Evolutionary conservation across 345 rosid species (phyloP).

Genomic region (Citrus trifoliata): DNA sequence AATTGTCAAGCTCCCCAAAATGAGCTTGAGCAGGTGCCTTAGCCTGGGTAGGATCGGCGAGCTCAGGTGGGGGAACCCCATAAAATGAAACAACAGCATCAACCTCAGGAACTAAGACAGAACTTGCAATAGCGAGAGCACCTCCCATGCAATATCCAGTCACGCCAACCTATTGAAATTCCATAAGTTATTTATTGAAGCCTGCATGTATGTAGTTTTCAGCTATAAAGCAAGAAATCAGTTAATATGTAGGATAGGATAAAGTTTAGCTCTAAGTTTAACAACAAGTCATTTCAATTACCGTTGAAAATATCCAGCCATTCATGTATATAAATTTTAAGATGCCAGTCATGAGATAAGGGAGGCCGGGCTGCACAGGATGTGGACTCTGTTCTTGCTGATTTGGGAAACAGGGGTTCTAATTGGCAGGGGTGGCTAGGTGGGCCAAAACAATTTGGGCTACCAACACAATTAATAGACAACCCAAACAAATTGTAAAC

Average conservation of each 20-base stretch:
- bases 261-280: not conserved
- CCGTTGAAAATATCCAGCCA: not conserved
- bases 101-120: constrained; percentile 82
- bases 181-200: constrained; percentile 1
- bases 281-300: not conserved
- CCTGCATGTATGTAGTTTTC: not conserved
- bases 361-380: not conserved
- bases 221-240: not conserved
- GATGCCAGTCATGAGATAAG: not conserved
- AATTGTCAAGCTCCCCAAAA: constrained; percentile 85
- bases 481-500: not conserved
- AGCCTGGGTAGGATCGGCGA: constrained; percentile 81
- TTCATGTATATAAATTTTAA: not conserved
- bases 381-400: not conserved
- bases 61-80: constrained; percentile 77
- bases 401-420: not conserved
- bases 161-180: constrained; percentile 70
- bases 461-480: not conserved
- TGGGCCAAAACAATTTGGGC: not conserved
- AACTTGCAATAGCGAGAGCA: constrained; percentile 85
- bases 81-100: constrained; percentile 90
- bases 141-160: constrained; percentile 98
- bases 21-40: constrained; percentile 90
- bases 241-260: not conserved
- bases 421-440: not conserved